Evolutionary conservation across 805 yeast genomes (phyloP), one percentile per base, ranked within the genome.

Genomic region (Kuraishia ogatae): DNA sequence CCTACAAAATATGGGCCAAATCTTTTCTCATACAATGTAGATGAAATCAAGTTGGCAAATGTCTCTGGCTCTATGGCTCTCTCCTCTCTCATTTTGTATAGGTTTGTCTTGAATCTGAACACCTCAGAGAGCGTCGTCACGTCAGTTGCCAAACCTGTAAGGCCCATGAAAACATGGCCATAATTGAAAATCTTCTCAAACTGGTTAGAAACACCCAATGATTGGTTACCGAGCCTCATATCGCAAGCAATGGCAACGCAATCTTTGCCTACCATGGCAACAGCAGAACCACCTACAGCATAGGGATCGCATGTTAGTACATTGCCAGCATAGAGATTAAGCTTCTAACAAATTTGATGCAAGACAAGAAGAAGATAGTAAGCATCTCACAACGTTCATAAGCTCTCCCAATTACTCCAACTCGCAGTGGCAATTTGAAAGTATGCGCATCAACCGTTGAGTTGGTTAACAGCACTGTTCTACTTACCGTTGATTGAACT

Each of bases 181-280:
- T 84, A 85, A 61, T 83, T 84, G 69, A 93, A 91, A 58, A 94
- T 79, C 76, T 94, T 94, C 66, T 94, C 97, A 70, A 94, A 96
- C 65, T 91, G 86, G 70, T 91, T 91, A 51, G 97, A 77, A 51
- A 94, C 83, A 55, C 98, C 97, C 23, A 94, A 76, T 6, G 97
- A 89, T 71, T 94, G 99, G 69, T 84, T 83, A 22, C 99, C 99
- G 59, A 94, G 77, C 65, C 98, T 85, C 66, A 94, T 77, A 73
- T 94, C 99, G 64, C 94, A 86, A 2, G 97, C 99, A 65, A 94
- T 91, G 29, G 98, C 99, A 55, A 94, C 92, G 77, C 99, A 94
- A 63, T 91, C 97, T 68, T 96, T 92, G 64, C 99, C 99, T 24
- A 86, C 86, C 99, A 94, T 94, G 60, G 99, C 99, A 39, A 96